phyloP scores from a whole-genome alignment of 202 grass and related monocot genomes.

The Tripidium arundinaceum region DNA sequence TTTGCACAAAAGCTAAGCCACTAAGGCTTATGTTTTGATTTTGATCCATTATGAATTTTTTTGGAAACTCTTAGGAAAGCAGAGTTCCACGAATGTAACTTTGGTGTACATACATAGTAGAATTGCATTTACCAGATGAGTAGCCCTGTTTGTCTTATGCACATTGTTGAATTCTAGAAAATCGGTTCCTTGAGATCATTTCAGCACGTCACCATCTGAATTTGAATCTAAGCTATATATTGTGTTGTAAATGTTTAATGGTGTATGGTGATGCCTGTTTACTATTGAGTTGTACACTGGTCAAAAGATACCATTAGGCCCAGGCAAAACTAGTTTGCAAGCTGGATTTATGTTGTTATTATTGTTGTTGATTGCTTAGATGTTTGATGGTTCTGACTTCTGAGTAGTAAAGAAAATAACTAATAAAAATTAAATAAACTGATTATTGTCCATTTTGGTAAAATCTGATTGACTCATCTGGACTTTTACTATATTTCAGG shows the following conservation, averaged over 20 bases:
- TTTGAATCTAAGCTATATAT: slow-evolving; percentile 1
- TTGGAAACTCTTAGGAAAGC: not conserved
- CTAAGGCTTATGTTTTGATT: not conserved
- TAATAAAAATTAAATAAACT: slow-evolving; percentile 8
- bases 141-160: not conserved
- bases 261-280: not conserved
- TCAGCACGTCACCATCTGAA: not conserved
- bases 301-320: not conserved
- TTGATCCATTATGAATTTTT: not conserved
- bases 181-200: not conserved
- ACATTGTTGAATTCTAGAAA: not conserved
- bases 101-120: not conserved
- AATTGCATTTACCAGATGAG: not conserved
- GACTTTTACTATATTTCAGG: slow-evolving; percentile 42
- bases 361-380: not conserved
- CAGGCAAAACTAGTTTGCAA: not conserved
- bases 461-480: not conserved
- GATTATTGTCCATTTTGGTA: slow-evolving; percentile 24
- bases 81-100: not conserved
- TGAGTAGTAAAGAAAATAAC: slow-evolving; percentile 12
- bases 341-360: slow-evolving; percentile 9
- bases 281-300: not conserved
- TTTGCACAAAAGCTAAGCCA: not conserved
- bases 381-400: not conserved
- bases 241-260: slow-evolving; percentile 8